Conservation (phyloP, 345 rosid species). For the Populus simonii region DNA sequence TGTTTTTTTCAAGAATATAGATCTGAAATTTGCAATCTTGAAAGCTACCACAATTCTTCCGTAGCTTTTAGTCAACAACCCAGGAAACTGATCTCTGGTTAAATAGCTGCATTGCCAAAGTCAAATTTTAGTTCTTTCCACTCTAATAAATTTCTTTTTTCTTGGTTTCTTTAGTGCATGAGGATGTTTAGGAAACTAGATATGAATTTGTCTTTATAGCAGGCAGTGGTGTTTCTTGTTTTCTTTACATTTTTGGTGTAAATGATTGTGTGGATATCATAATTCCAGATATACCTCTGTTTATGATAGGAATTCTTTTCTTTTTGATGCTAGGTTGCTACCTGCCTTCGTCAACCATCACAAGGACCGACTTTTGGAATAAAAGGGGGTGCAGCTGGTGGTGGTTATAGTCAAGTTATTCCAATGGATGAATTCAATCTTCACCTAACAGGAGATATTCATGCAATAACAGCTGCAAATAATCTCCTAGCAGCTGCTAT, state of each 20-base stretch:
- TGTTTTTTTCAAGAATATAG: neutral
- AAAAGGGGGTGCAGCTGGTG: slow-evolving; percentile 99
- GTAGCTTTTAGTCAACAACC: neutral
- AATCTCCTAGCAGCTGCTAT: slow-evolving; percentile 99
- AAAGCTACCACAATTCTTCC: neutral
- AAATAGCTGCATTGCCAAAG: neutral
- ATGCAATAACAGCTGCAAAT: slow-evolving; percentile 98
- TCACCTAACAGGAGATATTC: slow-evolving; percentile 96
- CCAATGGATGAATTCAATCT: slow-evolving; percentile 99
- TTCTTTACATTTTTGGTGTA: neutral
- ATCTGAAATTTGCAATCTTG: neutral
- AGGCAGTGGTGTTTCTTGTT: neutral
- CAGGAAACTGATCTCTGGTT: neutral
- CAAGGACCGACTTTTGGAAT: slow-evolving; percentile 99
- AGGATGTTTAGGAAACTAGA: neutral
- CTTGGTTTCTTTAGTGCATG: neutral
- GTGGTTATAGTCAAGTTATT: slow-evolving; percentile 96
- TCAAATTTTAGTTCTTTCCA: neutral
- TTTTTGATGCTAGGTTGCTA: slow-evolving; percentile 61
- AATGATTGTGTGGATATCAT: neutral
- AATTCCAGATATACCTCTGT: neutral
- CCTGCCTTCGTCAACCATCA: slow-evolving; percentile 98
- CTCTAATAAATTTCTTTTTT: neutral
- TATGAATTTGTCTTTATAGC: neutral
- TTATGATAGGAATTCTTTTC: neutral